phyloP scores from a whole-genome alignment of 768 basidiomycete genomes.

The Suillus alpinus region DNA sequence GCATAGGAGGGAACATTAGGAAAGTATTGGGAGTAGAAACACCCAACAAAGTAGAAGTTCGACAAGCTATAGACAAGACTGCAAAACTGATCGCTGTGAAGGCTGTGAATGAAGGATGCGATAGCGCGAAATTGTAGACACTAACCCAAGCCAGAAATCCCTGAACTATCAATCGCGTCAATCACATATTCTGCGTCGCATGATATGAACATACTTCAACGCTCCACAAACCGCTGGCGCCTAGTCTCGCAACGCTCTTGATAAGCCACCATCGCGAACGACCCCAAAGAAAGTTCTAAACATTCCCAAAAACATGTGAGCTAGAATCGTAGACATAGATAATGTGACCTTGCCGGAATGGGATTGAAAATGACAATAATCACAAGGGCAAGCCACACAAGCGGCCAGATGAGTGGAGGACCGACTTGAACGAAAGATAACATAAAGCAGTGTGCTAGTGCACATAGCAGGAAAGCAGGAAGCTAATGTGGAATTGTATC shows the following conservation, averaged over 20 bases:
- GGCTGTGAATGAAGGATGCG: conserved; percentile 4
- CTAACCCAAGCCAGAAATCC: conserved; percentile 89
- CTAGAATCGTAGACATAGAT: not conserved
- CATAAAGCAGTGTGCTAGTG: conserved; percentile 80
- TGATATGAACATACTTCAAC: conserved; percentile 59
- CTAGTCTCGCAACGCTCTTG: conserved; percentile 56
- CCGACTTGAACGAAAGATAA: conserved; percentile 74
- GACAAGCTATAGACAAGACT: conserved; percentile 75
- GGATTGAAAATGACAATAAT: conserved; percentile 70
- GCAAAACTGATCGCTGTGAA: conserved; percentile 72
- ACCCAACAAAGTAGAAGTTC: conserved; percentile 71
- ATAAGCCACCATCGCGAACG: conserved; percentile 74
- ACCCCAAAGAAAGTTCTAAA: conserved; percentile 40
- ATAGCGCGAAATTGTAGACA: not conserved
- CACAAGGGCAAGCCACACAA: conserved; percentile 74
- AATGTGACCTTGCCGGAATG: conserved; percentile 45
- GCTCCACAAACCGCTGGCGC: conserved; percentile 62
- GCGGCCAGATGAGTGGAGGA: conserved; percentile 72
- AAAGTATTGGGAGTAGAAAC: conserved; percentile 51
- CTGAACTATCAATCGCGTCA: conserved; percentile 49
- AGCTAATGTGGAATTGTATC: conserved; percentile 43
- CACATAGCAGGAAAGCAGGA: conserved; percentile 74
- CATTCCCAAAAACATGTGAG: conserved; percentile 20
- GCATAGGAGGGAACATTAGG: not conserved
- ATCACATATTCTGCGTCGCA: conserved; percentile 5